These are phyloP conservation scores for Phyllachora maydis DNA, from an alignment of 2,329 filamentous ascomycete species.

Conservation along the genomic window DNA sequence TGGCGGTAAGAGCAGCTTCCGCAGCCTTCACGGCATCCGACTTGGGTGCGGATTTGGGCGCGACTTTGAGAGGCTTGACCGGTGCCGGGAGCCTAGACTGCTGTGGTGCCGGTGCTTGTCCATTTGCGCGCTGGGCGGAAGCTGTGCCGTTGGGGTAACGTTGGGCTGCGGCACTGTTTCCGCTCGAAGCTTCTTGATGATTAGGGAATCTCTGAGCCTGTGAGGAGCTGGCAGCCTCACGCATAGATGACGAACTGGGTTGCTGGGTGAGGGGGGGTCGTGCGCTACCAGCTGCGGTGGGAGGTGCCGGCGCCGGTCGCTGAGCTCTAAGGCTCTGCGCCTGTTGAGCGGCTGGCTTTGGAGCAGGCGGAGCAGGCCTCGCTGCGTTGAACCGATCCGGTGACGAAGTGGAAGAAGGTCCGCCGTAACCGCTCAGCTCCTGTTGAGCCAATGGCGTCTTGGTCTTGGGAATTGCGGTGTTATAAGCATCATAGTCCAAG, in stretches of 20 bases:
- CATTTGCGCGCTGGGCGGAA: conserved; percentile 25
- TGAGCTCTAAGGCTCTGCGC: conserved; percentile 43
- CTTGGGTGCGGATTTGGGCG: conserved; percentile 36
- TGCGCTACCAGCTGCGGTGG: conserved; percentile 13
- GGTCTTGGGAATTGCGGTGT: conserved; percentile 68
- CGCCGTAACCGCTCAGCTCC: conserved; percentile 57
- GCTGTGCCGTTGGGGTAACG: conserved; percentile 35
- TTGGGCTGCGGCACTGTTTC: conserved; percentile 24
- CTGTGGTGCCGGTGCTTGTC: conserved; percentile 20
- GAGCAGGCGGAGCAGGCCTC: conserved; percentile 65
- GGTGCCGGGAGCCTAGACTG: conserved; percentile 34
- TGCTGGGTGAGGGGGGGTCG: conserved; percentile 29
- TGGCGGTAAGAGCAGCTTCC: conserved; percentile 72
- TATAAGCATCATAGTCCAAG: conserved; percentile 71
- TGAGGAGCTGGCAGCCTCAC: conserved; percentile 18
- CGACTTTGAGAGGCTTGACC: conserved; percentile 65
- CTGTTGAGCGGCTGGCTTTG: conserved; percentile 36
- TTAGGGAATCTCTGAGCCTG: conserved; percentile 23
- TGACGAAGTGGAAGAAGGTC: too few relatives aligned
- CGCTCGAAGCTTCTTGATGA: conserved; percentile 25
- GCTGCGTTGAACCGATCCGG: conserved; percentile 64
- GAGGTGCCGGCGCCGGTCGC: conserved; percentile 57
- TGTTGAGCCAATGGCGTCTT: conserved; percentile 71
- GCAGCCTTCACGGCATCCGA: conserved; percentile 68
- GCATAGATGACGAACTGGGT: conserved; percentile 23